Evolutionary conservation across 2,329 filamentous ascomycete genomes (phyloP), one percentile per base, ranked within the genome.

Genomic region (Didymella lethalis): DNA sequence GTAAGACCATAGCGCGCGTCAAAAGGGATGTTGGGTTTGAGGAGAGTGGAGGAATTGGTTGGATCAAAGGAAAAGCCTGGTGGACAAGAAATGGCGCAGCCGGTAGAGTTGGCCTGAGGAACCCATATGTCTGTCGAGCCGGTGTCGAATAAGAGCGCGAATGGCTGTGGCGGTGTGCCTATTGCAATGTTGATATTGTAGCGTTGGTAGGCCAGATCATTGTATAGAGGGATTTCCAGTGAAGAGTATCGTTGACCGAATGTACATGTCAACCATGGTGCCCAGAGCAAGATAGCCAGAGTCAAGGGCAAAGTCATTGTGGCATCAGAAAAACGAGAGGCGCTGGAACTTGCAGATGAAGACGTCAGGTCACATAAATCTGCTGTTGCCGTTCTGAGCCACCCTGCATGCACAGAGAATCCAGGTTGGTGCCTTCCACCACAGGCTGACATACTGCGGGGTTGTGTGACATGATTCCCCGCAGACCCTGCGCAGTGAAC

Each of bases 1-100:
- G 64, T 64, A 14, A 65, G 51, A 5, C 60, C 62, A 25, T 62
- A 66, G 34, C 59, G 54, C 0, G 48, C 64, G 29, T 63, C 61
- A 31, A 59, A 64, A 2, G 61, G 56, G 38, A 48, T 51, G 41
- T 18, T 16, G 12, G 34, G 48, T 6, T 6, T 20, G 14, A 32
- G 4, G 1, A 29, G 8, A n/a, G 31, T 34, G 18, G 38, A 45
- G 16, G 52, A 55, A 4, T 38, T 31, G 16, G 46, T 32, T 18
- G 23, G 23, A n/a, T 55, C 11, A 12, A 49, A 55, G 31, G 49
- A 58, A 14, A 61, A 61, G 8, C 41, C 44, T 8, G 48, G 14
- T 28, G 59, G 57, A 28, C 64, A 64, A 7, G 55, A 36, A 6
- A 56, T 56, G n/a, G 54, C 40, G 28, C 56, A 67, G 7, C 55